phyloP scores from a whole-genome alignment of 1,284 basidiomycete species.

The Ceratobasidium sp. region DNA sequence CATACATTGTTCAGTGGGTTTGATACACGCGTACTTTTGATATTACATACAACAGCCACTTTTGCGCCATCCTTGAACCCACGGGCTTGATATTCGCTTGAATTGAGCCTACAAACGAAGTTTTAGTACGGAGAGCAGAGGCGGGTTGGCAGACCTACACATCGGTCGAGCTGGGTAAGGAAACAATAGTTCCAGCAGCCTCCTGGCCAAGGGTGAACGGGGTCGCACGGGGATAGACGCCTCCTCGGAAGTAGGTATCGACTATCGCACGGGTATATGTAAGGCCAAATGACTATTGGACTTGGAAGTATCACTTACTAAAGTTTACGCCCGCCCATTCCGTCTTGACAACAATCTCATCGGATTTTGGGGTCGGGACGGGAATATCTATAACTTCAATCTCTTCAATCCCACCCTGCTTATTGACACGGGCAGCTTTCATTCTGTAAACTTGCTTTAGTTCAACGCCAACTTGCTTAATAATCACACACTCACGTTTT shows the following conservation, averaged over 20 bases:
- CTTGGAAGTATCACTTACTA: conserved; percentile 50
- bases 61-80: conserved; percentile 47
- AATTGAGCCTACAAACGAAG: conserved; percentile 17
- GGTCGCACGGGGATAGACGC: conserved; percentile 50
- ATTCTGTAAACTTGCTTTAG: conserved; percentile 47
- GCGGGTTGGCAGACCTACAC: conserved; percentile 25
- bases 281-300: not conserved
- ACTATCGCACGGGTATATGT: conserved; percentile 47
- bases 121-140: not conserved
- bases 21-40: not conserved
- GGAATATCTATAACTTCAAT: conserved; percentile 68
- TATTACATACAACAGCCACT: conserved; percentile 59
- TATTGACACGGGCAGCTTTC: conserved; percentile 57
- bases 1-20: conserved; percentile 1
- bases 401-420: conserved; percentile 78
- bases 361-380: conserved; percentile 66
- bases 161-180: conserved; percentile 60
- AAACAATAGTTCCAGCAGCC: conserved; percentile 74
- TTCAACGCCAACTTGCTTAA: no score
- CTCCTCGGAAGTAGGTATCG: conserved; percentile 72
- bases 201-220: conserved; percentile 84
- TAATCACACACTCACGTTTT: conserved; percentile 29
- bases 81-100: conserved; percentile 39
- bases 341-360: conserved; percentile 83
- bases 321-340: conserved; percentile 83